phyloP scores from a whole-genome alignment of 768 basidiomycete species.

The Pisolithus sp. region DNA sequence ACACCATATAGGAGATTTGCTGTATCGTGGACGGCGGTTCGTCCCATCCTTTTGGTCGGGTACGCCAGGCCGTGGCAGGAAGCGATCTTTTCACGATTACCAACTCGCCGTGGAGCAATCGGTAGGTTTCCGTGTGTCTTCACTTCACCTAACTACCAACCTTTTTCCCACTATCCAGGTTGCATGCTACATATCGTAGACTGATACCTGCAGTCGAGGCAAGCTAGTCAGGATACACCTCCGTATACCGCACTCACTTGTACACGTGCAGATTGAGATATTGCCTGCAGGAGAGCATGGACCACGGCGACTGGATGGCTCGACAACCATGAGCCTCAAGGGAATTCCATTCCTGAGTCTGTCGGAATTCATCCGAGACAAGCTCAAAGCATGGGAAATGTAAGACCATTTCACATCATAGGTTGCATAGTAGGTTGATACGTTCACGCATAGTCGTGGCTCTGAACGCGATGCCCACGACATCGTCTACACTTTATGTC shows the following conservation, averaged over 20 bases:
- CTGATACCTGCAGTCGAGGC: conserved; percentile 76
- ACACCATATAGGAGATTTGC: conserved; percentile 59
- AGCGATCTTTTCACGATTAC: conserved; percentile 59
- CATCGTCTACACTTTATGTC: conserved; percentile 61
- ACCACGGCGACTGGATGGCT: conserved; percentile 62
- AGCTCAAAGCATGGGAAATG: conserved; percentile 81
- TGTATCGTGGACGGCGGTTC: conserved; percentile 79
- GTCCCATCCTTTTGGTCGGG: conserved; percentile 70
- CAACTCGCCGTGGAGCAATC: conserved; percentile 81
- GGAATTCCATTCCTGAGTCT: conserved; percentile 76
- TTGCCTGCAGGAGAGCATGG: conserved; percentile 77
- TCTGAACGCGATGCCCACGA: conserved; percentile 72
- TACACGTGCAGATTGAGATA: conserved; percentile 62
- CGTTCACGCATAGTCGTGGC: conserved; percentile 44
- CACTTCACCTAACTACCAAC: neutral
- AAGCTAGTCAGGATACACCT: conserved; percentile 16
- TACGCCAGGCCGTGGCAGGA: conserved; percentile 66
- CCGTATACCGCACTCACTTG: conserved; percentile 3
- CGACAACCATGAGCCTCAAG: conserved; percentile 62
- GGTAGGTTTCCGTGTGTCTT: conserved; percentile 37
- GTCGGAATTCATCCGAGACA: conserved; percentile 81
- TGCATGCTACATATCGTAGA: conserved; percentile 71
- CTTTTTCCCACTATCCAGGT: conserved; percentile 30
- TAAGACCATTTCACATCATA: conserved; percentile 30
- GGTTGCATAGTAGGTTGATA: conserved; percentile 9